Base-by-base conservation (phyloP, 2,329 filamentous ascomycete genomes). In the Neopestalotiopsis rosae region DNA sequence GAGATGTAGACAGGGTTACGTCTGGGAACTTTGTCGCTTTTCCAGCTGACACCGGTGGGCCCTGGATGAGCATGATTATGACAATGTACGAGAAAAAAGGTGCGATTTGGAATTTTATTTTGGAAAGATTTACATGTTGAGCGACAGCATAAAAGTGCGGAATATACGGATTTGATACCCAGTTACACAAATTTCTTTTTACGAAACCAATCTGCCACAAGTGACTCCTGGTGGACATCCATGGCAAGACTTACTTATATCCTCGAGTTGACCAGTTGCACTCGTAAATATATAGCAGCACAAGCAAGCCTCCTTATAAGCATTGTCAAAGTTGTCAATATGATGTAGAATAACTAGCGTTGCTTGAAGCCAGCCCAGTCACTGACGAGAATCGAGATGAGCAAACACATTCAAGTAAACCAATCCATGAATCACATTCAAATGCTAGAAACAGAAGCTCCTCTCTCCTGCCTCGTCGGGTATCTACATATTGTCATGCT, bases 361-460 rank as follows among this genome's bases (percentile, higher is more conserved):
- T 2, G 17, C 1, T 20, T 9, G 14, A 3, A 24, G 6, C 17
- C 45, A 49, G 5, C 17, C 42, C 5, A 14, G 45, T n/a, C 6
- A 52, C 14, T 17, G 1, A 52, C 9, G n/a, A 56, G 12, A 20
- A 17, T 12, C n/a, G 9, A 17, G 30, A 57, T 13, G 63, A 32
- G 5, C n/a, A 42, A 34, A 24, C 34, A 61, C 57, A 30, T 14
- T 4, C 14, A 34, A 14, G n/a, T 30, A 61, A 61, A 30, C 20
- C n/a, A 4, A 65, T 45, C 62, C 24, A 9, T 5, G 45, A 42
- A 24, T 65, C 40, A 32, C 20, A 49, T 52, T 62, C 59, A 52
- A 52, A 62, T 62, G 32, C 30, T 42, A 62, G 59, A 62, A 62
- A 62, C 59, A 38, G 59, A 40, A 34, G 45, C n/a, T 34, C 20